Conservation (phyloP, 768 basidiomycete species). For the Hypholoma fasciculare region DNA sequence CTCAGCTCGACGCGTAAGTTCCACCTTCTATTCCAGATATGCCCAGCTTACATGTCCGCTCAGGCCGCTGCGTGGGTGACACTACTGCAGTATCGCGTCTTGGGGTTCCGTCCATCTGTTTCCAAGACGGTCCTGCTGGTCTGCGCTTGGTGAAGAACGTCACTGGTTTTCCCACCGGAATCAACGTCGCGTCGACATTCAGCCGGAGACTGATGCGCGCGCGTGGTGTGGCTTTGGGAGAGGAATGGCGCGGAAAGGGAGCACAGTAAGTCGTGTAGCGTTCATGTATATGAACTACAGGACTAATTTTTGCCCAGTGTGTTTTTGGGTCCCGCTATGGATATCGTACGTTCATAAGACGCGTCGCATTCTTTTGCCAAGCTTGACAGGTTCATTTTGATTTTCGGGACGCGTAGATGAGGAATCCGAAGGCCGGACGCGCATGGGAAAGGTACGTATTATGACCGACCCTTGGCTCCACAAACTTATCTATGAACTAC, state of each 20-base stretch:
- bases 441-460: slow-evolving; percentile 44
- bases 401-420: slow-evolving; percentile 34
- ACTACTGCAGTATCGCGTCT: slow-evolving; percentile 40
- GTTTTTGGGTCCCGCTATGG: slow-evolving; percentile 53
- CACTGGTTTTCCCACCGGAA: slow-evolving; percentile 58
- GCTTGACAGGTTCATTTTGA: background rate
- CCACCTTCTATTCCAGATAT: too few relatives aligned
- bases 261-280: slow-evolving; percentile 36
- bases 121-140: slow-evolving; percentile 51
- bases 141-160: slow-evolving; percentile 41
- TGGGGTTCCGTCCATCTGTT: slow-evolving; percentile 44
- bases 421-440: slow-evolving; percentile 50
- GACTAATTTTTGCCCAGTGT: slow-evolving; percentile 27
- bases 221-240: slow-evolving; percentile 61
- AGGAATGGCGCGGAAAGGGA: slow-evolving; percentile 72
- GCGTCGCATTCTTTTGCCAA: too few relatives aligned
- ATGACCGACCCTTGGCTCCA: background rate
- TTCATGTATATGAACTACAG: background rate
- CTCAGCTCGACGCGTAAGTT: slow-evolving; percentile 35
- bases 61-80: slow-evolving; percentile 50
- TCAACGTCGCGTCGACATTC: slow-evolving; percentile 52
- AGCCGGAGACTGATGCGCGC: slow-evolving; percentile 64
- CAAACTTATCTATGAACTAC: background rate
- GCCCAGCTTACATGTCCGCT: background rate
- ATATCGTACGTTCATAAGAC: slow-evolving; percentile 40